Evolutionary conservation across 441 rosid species (phyloP).

Genomic region (Pelargonium cotyledonis): DNA sequence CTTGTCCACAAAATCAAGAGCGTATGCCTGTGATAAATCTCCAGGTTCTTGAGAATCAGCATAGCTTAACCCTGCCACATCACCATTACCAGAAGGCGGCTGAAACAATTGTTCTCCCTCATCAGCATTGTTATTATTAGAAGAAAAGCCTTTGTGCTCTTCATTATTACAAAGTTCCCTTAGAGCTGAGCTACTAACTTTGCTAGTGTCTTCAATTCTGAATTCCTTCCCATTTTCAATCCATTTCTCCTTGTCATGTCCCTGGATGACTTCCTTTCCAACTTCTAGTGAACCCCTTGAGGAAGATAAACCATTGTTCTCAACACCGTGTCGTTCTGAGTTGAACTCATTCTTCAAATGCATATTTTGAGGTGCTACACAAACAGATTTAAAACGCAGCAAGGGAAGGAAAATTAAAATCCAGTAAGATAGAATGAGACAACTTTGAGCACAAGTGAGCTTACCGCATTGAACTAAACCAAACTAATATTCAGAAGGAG

Average conservation of each 20-base stretch:
- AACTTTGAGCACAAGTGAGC: background rate
- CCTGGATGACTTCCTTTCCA: slow-evolving; percentile 28
- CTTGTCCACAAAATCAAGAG: slow-evolving; percentile 70
- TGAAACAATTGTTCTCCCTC: slow-evolving; percentile 32
- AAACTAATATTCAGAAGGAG: background rate
- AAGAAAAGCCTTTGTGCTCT: slow-evolving; percentile 23
- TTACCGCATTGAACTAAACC: background rate
- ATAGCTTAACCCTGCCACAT: slow-evolving; percentile 63
- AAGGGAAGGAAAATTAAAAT: slow-evolving; percentile 16
- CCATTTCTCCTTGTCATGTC: slow-evolving; percentile 20
- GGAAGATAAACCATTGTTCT: slow-evolving; percentile 20
- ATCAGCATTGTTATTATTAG: slow-evolving; percentile 16
- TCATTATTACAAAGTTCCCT: slow-evolving; percentile 54
- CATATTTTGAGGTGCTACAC: slow-evolving; percentile 43
- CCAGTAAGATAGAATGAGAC: background rate
- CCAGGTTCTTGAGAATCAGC: slow-evolving; percentile 91
- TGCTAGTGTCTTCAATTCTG: slow-evolving; percentile 28
- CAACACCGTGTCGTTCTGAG: slow-evolving; percentile 29
- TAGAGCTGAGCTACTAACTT: slow-evolving; percentile 33
- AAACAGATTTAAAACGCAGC: slow-evolving; percentile 53
- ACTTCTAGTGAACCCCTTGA: slow-evolving; percentile 6
- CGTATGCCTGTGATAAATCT: slow-evolving; percentile 65
- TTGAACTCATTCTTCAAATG: slow-evolving; percentile 25
- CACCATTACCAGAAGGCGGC: slow-evolving; percentile 27
- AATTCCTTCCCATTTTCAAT: slow-evolving; percentile 27